phyloP scores from a whole-genome alignment of 2,329 filamentous ascomycete species.

The Verticillium klebahnii region DNA sequence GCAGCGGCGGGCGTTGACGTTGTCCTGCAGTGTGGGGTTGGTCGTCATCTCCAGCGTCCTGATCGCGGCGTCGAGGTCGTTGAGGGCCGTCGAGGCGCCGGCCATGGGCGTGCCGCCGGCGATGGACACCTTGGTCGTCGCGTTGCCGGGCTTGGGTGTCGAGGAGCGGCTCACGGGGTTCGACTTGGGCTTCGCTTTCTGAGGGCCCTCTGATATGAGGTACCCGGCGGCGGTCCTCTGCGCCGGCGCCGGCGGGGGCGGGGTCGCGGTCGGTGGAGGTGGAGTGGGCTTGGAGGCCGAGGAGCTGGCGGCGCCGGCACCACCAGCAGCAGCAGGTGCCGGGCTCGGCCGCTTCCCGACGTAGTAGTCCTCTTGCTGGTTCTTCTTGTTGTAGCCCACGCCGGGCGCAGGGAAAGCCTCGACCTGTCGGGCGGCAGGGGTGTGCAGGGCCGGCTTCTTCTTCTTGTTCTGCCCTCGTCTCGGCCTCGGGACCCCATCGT shows the following conservation, averaged over 20 bases:
- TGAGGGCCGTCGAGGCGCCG: constrained; percentile 69
- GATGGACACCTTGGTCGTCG: constrained; percentile 62
- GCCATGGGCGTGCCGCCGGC: constrained; percentile 78
- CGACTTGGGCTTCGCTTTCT: constrained; percentile 53
- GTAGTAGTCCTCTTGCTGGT: constrained; percentile 71
- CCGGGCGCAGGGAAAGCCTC: constrained; percentile 62
- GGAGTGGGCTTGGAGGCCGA: constrained; percentile 10
- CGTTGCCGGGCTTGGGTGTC: constrained; percentile 45
- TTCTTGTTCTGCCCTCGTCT: constrained; percentile 49
- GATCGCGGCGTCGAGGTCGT: constrained; percentile 75
- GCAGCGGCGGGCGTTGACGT: constrained; percentile 63
- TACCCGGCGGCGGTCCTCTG: constrained; percentile 70
- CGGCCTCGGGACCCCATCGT: constrained; percentile 43
- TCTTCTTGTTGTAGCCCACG: constrained; percentile 69
- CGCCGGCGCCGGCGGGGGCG: constrained; percentile 8
- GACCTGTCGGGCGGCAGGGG: constrained; percentile 57
- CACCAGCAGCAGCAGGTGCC: constrained; percentile 28
- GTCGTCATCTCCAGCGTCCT: constrained; percentile 86
- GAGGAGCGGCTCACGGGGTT: constrained; percentile 47
- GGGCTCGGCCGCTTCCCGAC: constrained; percentile 49
- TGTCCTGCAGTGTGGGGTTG: constrained; percentile 64
- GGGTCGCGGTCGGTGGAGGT: constrained; percentile 12
- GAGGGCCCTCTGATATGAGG: constrained; percentile 71
- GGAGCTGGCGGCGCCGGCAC: constrained; percentile 24
- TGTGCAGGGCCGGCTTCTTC: constrained; percentile 57